Base-by-base conservation (phyloP, 768 basidiomycete species). In the Russula brevipes region DNA sequence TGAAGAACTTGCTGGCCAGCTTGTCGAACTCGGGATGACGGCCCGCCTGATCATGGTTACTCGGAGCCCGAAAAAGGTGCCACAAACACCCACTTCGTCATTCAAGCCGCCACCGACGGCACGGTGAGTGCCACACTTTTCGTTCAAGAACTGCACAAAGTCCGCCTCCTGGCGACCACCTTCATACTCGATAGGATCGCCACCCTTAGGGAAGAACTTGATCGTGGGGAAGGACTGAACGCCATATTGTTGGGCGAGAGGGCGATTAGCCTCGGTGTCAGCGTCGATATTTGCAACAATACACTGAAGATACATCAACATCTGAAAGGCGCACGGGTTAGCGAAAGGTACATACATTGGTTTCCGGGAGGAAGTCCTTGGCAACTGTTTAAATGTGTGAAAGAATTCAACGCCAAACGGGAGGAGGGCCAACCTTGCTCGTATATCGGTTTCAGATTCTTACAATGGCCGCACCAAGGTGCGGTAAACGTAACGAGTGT, bases 381-480 rank as follows among this genome's bases (percentile, higher is more conserved):
- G 94, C 94, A 47, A 94, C 88, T 89, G 59, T 9, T 45, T 11
- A 62, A 42, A 60, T 36, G n/a, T 41, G 35, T 46, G 38, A 61
- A 30, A 12, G n/a, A 42, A 14, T 17, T 35, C 54, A 0, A 54
- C 36, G n/a, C 50, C 31, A 54, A 10, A 42, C 16, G 12, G 30
- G 31, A 49, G 10, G 33, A 9, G n/a, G 14, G 19, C 33, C 8
- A 47, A 87, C 87, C 86, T 73, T 89, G 81, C 73, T 95, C 94
- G 71, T 89, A 94, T 38, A 81, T 79, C 19, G 94, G 94, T 75
- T 95, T 95, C 74, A 97, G 73, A 67, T 64, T 81, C 79, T 98
- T 98, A 83, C 96, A 98, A 79, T 98, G 94, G 36, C 94, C 93
- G 68, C 95, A 95, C 92, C 91, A 88, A 44, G 85, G 84, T 31